Evolutionary conservation across 192 early-diverging fungal genomes (phyloP).

Genomic region (Umbelopsis sp.): DNA sequence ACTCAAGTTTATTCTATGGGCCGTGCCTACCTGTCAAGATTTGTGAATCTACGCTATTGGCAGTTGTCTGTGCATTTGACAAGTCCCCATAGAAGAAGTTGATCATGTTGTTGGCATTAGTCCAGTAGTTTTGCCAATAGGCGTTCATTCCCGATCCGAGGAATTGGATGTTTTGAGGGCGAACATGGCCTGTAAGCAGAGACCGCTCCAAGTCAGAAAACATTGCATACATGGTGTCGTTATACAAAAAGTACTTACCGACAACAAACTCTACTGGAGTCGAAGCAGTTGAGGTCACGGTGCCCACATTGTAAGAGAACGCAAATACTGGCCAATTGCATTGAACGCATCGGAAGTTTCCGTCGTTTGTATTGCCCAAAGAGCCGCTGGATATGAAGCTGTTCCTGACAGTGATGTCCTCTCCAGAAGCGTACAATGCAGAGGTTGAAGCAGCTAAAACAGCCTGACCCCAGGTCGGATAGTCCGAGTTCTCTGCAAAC

Average conservation of each 20-base stretch:
- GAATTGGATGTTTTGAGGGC: conserved; percentile 6
- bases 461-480: conserved; percentile 9
- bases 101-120: not conserved
- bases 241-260: not conserved
- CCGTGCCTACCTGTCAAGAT: not conserved
- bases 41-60: not conserved
- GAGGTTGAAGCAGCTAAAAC: not conserved
- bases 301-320: conserved; percentile 1
- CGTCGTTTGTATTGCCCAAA: conserved; percentile 16
- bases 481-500: conserved; percentile 12
- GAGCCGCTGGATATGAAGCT: conserved; percentile 2
- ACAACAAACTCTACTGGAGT: not conserved
- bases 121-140: conserved; percentile 9
- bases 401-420: not conserved
- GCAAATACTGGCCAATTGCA: conserved; percentile 9
- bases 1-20: too few relatives aligned
- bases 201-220: not conserved
- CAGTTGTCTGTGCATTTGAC: not conserved
- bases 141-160: not conserved
- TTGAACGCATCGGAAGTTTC: not conserved
- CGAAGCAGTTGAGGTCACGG: conserved; percentile 7
- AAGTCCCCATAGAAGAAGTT: conserved; percentile 14
- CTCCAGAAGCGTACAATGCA: not conserved
- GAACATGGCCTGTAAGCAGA: not conserved
- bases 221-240: not conserved